Conservation (phyloP, 495 filamentous ascomycete species). For the Podospora conica region DNA sequence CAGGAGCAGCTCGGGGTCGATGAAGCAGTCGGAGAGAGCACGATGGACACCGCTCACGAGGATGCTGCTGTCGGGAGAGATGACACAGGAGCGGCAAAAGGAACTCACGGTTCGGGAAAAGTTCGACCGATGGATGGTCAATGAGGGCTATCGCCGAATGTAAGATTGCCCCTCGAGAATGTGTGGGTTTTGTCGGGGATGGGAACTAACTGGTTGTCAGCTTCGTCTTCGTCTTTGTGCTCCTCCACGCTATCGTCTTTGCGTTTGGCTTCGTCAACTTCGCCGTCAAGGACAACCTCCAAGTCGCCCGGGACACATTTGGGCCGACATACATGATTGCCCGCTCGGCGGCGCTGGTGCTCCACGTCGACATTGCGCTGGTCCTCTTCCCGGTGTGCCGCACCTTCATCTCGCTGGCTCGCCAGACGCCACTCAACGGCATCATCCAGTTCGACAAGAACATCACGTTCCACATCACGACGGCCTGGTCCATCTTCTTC, state of each 20-base stretch:
- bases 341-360: conserved; percentile 58
- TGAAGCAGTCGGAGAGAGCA: conserved; percentile 52
- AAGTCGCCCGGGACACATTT: conserved; percentile 54
- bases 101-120: conserved; percentile 49
- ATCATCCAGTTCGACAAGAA: conserved; percentile 79
- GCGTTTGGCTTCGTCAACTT: conserved; percentile 72
- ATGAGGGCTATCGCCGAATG: conserved; percentile 70
- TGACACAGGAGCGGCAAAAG: conserved; percentile 56
- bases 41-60: conserved; percentile 65
- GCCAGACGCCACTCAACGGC: conserved; percentile 69
- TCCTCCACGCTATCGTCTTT: conserved; percentile 62
- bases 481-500: conserved; percentile 74
- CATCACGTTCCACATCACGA: conserved; percentile 74
- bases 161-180: conserved; percentile 27
- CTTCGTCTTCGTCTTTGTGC: conserved; percentile 63
- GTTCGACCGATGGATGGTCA: conserved; percentile 64
- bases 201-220: conserved; percentile 35
- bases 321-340: conserved; percentile 68
- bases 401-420: conserved; percentile 66
- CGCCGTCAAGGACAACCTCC: conserved; percentile 63
- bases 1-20: conserved; percentile 20
- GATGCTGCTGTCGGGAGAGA: conserved; percentile 65
- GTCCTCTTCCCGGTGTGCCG: conserved; percentile 75
- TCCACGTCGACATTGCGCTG: conserved; percentile 70
- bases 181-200: not conserved